Evolutionary conservation across 805 yeast genomes (phyloP).

Genomic region (Candida ovalis): DNA sequence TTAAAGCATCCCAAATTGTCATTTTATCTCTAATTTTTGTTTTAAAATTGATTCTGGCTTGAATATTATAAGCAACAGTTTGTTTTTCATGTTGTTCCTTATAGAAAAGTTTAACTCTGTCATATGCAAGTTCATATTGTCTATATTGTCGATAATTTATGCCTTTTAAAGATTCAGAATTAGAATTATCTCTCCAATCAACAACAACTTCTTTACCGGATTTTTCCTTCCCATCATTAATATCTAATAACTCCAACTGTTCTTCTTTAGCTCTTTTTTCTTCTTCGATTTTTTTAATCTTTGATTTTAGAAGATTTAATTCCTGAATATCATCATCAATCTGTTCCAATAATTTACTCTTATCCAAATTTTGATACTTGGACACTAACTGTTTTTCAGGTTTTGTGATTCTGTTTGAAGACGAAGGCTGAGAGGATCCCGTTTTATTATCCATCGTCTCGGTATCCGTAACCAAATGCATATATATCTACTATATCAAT

Average conservation of each 20-base stretch:
- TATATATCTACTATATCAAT: background rate
- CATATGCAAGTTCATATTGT: slow-evolving; percentile 67
- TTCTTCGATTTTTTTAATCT: slow-evolving; percentile 21
- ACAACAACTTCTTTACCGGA: slow-evolving; percentile 1
- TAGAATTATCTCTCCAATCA: slow-evolving; percentile 23
- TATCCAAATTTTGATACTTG: slow-evolving; percentile 28
- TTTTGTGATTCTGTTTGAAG: background rate
- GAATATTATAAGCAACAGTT: slow-evolving; percentile 68
- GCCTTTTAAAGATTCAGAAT: slow-evolving; percentile 18
- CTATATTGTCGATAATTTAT: slow-evolving; percentile 40
- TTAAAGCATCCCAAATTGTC: slow-evolving; percentile 71
- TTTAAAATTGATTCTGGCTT: slow-evolving; percentile 68
- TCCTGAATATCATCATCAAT: slow-evolving; percentile 43
- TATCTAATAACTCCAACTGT: slow-evolving; percentile 7
- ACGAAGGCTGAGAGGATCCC: background rate
- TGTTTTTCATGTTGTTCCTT: slow-evolving; percentile 66
- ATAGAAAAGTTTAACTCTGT: slow-evolving; percentile 62
- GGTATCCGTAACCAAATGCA: background rate
- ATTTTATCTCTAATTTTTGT: slow-evolving; percentile 62
- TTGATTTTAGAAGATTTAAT: slow-evolving; percentile 34
- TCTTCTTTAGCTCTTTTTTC: slow-evolving; percentile 13
- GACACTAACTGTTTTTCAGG: background rate
- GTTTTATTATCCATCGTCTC: too few species aligned
- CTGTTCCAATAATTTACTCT: slow-evolving; percentile 34
- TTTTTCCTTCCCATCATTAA: background rate